A percentile compares a stretch with the other conserved stretches of the same genome.
phyloP scores from a whole-genome alignment of 495 filamentous ascomycete species.

The Parachaetomium inaequale region DNA sequence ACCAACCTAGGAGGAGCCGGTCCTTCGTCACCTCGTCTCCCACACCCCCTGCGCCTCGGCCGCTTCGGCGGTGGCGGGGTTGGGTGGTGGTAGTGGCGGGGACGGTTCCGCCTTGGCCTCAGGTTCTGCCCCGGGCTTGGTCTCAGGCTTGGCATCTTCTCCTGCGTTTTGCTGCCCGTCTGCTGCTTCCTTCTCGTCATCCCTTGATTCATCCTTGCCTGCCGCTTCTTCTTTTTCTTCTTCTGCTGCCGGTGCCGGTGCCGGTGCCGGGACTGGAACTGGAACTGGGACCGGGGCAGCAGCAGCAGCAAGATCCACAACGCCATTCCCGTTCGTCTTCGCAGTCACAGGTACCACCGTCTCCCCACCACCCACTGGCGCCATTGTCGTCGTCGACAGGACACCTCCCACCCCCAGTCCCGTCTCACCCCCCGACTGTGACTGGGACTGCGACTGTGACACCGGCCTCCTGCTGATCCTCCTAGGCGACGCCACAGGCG shows the following conservation, averaged over 20 bases:
- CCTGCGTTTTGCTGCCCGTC: too few relatives aligned
- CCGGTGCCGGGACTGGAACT: not conserved
- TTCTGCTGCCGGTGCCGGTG: not conserved
- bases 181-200: not conserved
- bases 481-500: slow-evolving; percentile 23
- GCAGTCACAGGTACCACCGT: too few relatives aligned
- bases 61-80: slow-evolving; percentile 2
- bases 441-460: too few relatives aligned
- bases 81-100: not conserved
- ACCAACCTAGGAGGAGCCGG: too few relatives aligned
- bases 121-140: not conserved
- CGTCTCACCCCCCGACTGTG: too few relatives aligned
- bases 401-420: not conserved
- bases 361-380: not conserved
- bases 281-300: not conserved
- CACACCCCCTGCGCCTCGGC: slow-evolving; percentile 14
- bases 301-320: not conserved
- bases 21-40: slow-evolving; percentile 10
- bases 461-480: not conserved
- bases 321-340: not conserved
- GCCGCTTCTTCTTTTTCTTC: not conserved
- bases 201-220: not conserved
- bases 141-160: not conserved
- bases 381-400: too few relatives aligned
- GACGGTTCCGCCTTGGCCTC: not conserved